Conservation (phyloP, 2,329 filamentous ascomycete species). For the Eutypa lata region DNA sequence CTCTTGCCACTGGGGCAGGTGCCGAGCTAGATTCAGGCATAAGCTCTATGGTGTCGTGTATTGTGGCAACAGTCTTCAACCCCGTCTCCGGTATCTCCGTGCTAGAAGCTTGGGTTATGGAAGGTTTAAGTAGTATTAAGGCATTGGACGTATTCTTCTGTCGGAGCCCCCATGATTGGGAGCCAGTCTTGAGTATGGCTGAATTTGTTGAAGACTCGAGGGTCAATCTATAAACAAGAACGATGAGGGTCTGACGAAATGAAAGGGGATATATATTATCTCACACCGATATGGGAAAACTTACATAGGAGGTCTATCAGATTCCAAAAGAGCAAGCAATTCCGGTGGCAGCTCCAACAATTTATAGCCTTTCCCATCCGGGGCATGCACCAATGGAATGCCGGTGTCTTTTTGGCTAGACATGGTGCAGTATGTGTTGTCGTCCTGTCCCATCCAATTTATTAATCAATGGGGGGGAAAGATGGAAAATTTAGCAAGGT, state of each 20-base stretch:
- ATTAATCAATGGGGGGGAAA: too few relatives aligned
- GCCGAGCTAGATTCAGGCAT: slow-evolving; percentile 38
- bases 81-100: slow-evolving; percentile 29
- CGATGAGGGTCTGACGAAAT: neutral
- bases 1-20: slow-evolving; percentile 32
- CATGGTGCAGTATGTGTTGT: too few relatives aligned
- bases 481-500: neutral
- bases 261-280: neutral
- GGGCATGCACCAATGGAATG: slow-evolving; percentile 49
- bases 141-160: slow-evolving; percentile 68
- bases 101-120: slow-evolving; percentile 8
- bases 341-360: slow-evolving; percentile 62
- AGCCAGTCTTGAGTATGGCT: slow-evolving; percentile 50
- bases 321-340: slow-evolving; percentile 53
- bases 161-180: slow-evolving; percentile 55
- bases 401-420: slow-evolving; percentile 43
- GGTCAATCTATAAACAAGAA: slow-evolving; percentile 36
- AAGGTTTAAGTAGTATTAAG: slow-evolving; percentile 51
- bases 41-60: slow-evolving; percentile 63
- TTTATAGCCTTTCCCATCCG: slow-evolving; percentile 51
- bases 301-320: slow-evolving; percentile 50
- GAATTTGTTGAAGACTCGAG: slow-evolving; percentile 48
- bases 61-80: slow-evolving; percentile 49
- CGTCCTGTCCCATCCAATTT: too few relatives aligned
- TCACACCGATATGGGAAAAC: slow-evolving; percentile 18